phyloP scores from a whole-genome alignment of 768 basidiomycete genomes.

The Macrocybe gigantea region DNA sequence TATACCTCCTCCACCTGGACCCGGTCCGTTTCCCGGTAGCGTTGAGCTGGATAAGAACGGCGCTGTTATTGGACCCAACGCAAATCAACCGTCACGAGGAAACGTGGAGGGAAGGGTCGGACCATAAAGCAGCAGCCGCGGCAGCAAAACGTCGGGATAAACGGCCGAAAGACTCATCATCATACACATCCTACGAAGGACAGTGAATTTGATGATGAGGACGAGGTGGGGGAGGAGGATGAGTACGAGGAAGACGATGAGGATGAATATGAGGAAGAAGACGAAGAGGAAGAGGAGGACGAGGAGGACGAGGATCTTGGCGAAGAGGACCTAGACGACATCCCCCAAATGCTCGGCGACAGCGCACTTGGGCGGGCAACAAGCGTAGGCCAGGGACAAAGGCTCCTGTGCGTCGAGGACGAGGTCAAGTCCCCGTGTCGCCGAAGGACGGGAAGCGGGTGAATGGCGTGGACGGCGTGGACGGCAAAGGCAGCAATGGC shows the following conservation, averaged over 20 bases:
- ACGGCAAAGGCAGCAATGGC: slow-evolving; percentile 52
- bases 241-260: slow-evolving; percentile 37
- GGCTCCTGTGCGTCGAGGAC: slow-evolving; percentile 9
- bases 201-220: slow-evolving; percentile 68
- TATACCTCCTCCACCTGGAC: slow-evolving; percentile 88
- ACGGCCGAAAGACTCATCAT: slow-evolving; percentile 20
- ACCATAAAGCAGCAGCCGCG: too few species aligned
- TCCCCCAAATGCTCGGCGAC: slow-evolving; percentile 27
- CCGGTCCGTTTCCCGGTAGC: slow-evolving; percentile 96
- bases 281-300: slow-evolving; percentile 41
- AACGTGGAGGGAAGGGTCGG: slow-evolving; percentile 10
- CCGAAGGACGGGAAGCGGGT: slow-evolving; percentile 7
- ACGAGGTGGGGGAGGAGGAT: slow-evolving; percentile 36
- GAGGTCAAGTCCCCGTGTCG: slow-evolving; percentile 12
- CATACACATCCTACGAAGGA: slow-evolving; percentile 54
- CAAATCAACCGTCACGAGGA: slow-evolving; percentile 7
- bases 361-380: slow-evolving; percentile 3
- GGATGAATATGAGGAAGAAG: slow-evolving; percentile 32
- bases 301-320: slow-evolving; percentile 51
- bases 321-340: slow-evolving; percentile 51
- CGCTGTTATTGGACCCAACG: slow-evolving; percentile 40
- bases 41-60: slow-evolving; percentile 96
- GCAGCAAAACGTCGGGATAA: not conserved
- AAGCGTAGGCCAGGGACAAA: slow-evolving; percentile 5
- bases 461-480: slow-evolving; percentile 21